These are phyloP conservation scores for Mortierella hygrophila DNA, from an alignment of 192 early-diverging fungal species.

Conservation along the genomic window DNA sequence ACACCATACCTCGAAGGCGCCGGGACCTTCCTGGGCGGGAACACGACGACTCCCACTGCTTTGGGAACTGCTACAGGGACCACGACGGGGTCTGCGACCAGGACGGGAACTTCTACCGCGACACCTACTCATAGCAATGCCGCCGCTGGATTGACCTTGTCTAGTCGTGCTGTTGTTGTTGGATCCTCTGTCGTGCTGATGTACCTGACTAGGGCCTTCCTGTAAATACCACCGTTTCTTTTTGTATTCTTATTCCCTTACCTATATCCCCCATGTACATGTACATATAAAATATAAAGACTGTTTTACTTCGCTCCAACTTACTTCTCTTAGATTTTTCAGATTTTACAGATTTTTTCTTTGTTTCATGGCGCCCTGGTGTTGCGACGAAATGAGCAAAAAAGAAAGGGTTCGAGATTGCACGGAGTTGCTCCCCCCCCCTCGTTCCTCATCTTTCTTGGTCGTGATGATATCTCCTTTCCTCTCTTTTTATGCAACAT, in stretches of 20 bases:
- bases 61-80: background rate
- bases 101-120: background rate
- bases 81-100: background rate
- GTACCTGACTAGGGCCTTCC: background rate
- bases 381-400: too few species aligned
- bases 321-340: too few species aligned
- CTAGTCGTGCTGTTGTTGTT: background rate
- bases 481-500: too few species aligned
- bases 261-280: background rate
- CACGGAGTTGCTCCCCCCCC: too few species aligned
- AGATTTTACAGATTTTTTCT: too few species aligned
- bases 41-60: background rate
- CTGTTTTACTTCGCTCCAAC: too few species aligned
- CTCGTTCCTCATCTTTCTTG: too few species aligned
- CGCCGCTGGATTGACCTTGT: background rate
- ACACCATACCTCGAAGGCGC: slow-evolving; percentile 54
- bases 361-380: too few species aligned
- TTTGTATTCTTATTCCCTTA: background rate
- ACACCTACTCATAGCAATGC: background rate
- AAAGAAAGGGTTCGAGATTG: too few species aligned
- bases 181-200: background rate
- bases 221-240: background rate
- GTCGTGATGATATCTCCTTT: too few species aligned
- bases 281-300: background rate
- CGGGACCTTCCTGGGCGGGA: slow-evolving; percentile 25